A percentile compares a stretch with the other conserved stretches of the same genome.
Evolutionary conservation across 2,329 filamentous ascomycete species (phyloP).

Genomic region (Fonsecaea pedrosoi): DNA sequence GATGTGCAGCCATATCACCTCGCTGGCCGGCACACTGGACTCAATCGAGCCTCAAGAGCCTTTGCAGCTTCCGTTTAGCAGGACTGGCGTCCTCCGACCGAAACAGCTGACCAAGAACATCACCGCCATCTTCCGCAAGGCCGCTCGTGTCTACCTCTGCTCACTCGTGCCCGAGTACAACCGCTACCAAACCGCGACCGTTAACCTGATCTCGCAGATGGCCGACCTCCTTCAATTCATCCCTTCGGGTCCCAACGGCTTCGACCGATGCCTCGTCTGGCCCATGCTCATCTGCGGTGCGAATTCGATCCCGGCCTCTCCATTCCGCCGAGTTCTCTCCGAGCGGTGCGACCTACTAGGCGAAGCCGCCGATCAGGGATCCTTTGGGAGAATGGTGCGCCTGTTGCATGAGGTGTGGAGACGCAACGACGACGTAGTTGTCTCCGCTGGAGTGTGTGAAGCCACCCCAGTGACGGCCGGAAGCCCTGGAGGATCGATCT

Average conservation of each 20-base stretch:
- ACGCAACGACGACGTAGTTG: slow-evolving; percentile 67
- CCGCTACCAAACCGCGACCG: slow-evolving; percentile 73
- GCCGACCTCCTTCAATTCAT: slow-evolving; percentile 79
- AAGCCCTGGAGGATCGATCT: slow-evolving; percentile 35
- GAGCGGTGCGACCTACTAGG: slow-evolving; percentile 77
- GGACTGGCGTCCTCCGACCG: slow-evolving; percentile 76
- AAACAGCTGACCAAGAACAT: slow-evolving; percentile 87
- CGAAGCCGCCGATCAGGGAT: slow-evolving; percentile 78
- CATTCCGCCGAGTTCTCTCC: slow-evolving; percentile 78
- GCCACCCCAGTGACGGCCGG: slow-evolving; percentile 40
- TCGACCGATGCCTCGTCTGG: slow-evolving; percentile 91
- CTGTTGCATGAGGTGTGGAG: slow-evolving; percentile 84
- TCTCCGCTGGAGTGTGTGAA: slow-evolving; percentile 44
- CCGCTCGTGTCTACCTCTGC: slow-evolving; percentile 95
- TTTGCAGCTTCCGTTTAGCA: slow-evolving; percentile 64
- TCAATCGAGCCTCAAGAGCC: slow-evolving; percentile 53
- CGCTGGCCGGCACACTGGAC: slow-evolving; percentile 70
- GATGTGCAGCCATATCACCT: slow-evolving; percentile 86
- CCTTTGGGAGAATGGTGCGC: slow-evolving; percentile 80
- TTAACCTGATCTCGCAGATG: slow-evolving; percentile 79
- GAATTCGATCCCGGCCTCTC: slow-evolving; percentile 72
- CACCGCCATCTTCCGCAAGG: slow-evolving; percentile 86
- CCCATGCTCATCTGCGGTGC: slow-evolving; percentile 87
- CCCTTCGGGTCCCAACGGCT: slow-evolving; percentile 79
- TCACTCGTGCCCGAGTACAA: slow-evolving; percentile 89